Evolutionary conservation across 495 filamentous ascomycete species (phyloP).

Genomic region (Massariosphaeria phaeospora): DNA sequence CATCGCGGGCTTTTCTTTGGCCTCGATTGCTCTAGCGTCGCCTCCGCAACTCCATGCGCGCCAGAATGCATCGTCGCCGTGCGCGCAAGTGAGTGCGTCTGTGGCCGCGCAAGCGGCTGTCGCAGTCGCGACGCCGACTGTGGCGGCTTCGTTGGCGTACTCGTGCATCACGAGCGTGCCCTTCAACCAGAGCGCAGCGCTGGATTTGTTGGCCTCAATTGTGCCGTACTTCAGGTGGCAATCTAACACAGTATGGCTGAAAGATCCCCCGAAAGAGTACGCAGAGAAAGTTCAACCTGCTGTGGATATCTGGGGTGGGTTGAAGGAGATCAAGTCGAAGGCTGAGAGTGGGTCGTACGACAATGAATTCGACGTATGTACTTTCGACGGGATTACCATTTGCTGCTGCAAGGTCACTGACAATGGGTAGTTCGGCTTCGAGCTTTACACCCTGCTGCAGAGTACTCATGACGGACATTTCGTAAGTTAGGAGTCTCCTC

Average conservation of each 20-base stretch:
- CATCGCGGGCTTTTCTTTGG: slow-evolving; percentile 9
- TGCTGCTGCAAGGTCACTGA: background rate
- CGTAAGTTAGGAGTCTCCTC: no score
- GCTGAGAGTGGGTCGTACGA: slow-evolving; percentile 22
- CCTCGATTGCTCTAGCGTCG: slow-evolving; percentile 16
- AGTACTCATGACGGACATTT: slow-evolving; percentile 39
- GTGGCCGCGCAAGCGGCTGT: slow-evolving; percentile 17
- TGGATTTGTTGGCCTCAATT: slow-evolving; percentile 29
- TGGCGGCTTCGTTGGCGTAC: slow-evolving; percentile 31
- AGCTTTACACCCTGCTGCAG: slow-evolving; percentile 34
- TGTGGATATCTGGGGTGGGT: slow-evolving; percentile 33
- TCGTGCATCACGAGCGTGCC: slow-evolving; percentile 33
- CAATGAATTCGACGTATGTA: slow-evolving; percentile 36
- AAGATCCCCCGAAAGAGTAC: slow-evolving; percentile 38
- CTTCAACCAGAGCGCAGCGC: slow-evolving; percentile 29
- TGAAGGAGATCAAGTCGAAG: slow-evolving; percentile 32
- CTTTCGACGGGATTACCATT: background rate
- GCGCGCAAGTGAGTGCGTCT: slow-evolving; percentile 25
- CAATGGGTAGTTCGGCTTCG: slow-evolving; percentile 31
- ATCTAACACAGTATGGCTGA: slow-evolving; percentile 34
- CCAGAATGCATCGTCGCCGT: slow-evolving; percentile 21
- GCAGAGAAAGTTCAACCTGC: slow-evolving; percentile 36
- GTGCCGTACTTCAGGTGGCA: slow-evolving; percentile 38
- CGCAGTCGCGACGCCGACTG: slow-evolving; percentile 17
- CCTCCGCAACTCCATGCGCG: slow-evolving; percentile 12